Evolutionary conservation across 176 grass and related monocot genomes (phyloP), one percentile per base, ranked within the genome.

Genomic region (Panicum miliaceum): DNA sequence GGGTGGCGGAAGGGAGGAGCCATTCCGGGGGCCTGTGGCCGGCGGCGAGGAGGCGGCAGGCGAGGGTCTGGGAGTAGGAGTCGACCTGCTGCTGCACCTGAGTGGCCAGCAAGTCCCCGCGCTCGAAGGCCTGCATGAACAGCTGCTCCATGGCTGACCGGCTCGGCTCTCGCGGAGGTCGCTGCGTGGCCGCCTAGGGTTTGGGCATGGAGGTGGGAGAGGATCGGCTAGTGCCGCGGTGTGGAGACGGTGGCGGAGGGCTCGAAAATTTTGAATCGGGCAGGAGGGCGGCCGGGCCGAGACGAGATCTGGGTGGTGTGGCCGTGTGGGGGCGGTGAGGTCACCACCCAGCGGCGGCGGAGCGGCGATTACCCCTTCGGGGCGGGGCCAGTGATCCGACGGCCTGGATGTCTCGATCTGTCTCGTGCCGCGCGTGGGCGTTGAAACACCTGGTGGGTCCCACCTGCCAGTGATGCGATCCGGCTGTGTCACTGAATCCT

Each of bases 81-180:
- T 92, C 81, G n/a, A 69, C 69, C 63, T 99, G 96, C 84, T 92
- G 88, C 68, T 72, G 63, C 41, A 92, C 25, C 91, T 99, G 96
- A 37, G 56, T 64, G 16, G 50, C 66, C 42, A 90, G 76, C 84
- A 45, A 84, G 60, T 86, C 85, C 82, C 81, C 68, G 77, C 89
- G 84, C 64, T 92, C 91, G 86, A 99, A 96, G 69, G 90, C 77
- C 70, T 92, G 81, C 93, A 96, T 96, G 89, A 99, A 92, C 64
- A 99, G 88, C 2, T 90, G 81, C 88, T 99, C 96, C 89, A 99
- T 79, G 76, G 83, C 84, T 81, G 83, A 36, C 85, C 82, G 73
- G 29, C 12, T 14, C 37, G 37, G 38, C 23, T 29, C 34, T 59
- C 26, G 38, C 51, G 32, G 52, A 25, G 60, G 73, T 64, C 35